Base-by-base conservation (phyloP, 108 stramenopile genomes). In the Phaeodactylum tricornutum region DNA sequence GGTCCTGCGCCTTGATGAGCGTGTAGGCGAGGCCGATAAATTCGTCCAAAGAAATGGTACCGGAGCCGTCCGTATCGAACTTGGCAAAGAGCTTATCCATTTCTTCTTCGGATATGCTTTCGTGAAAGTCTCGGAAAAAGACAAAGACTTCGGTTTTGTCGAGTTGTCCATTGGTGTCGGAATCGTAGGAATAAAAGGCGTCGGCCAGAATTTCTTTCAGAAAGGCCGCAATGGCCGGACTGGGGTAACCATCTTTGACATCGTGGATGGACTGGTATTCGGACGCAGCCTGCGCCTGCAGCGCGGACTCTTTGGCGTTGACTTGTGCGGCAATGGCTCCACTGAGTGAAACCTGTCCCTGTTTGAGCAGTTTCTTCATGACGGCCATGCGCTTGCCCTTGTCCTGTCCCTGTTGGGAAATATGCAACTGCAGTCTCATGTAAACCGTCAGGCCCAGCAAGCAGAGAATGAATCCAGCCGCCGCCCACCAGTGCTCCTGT, bases 161-260 rank as follows among this genome's bases (percentile, higher is more conserved):
- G 36, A 98, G 55, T 1, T 24, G 33, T 9, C 79, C 87, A 50
- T 80, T 79, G 9, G 46, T 23, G 45, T 89, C 74, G 16, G 33
- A 37, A 61, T 98, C 96, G 64, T 94, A 97, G n/a, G 50, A 39
- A 26, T 43, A 45, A 55, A 93, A 97, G 25, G 93, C 83, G 33
- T 87, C 87, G 15, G 67, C 54, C 35, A 95, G 57, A 31, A 92
- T 57, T 23, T 70, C 73, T 25, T 75, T 73, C 54, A 87, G 56
- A 30, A 67, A 61, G 7, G 51, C 55, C n/a, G 37, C 37, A 19
- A 83, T 44, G 15, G 72, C 66, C 4, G 61, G 55, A n/a, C 71
- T 66, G 22, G 60, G 69, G 27, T 32, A n/a, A 9, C n/a, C 12
- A 24, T 28, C 38, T 5, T 58, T 44, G 16, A n/a, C 49, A n/a